A percentile compares a stretch with the other conserved stretches of the same genome.
These are phyloP conservation scores for Colletotrichum camelliae DNA, from an alignment of 2,329 filamentous ascomycete genomes.

Conservation along the genomic window DNA sequence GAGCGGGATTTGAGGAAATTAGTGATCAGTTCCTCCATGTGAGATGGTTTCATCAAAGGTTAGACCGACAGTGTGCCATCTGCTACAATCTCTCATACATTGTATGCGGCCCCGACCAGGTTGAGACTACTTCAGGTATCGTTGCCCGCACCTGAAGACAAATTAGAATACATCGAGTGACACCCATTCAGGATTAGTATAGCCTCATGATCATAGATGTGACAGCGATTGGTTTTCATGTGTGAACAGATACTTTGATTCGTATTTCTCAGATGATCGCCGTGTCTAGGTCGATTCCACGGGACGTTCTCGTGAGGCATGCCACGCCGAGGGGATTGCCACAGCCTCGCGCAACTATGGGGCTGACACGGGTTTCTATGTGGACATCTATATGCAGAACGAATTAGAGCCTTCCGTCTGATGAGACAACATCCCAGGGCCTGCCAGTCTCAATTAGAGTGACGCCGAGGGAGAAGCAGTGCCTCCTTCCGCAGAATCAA, in stretches of 20 bases:
- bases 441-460: neutral
- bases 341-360: neutral
- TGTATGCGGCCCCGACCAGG: neutral
- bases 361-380: fast-evolving
- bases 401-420: neutral
- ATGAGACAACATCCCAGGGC: neutral
- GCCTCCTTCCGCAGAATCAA: neutral
- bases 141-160: neutral
- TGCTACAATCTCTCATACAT: neutral
- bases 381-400: neutral
- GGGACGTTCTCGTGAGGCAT: neutral
- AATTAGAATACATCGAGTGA: neutral
- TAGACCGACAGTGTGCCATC: neutral
- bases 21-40: neutral
- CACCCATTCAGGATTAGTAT: too few species aligned
- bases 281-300: neutral
- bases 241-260: neutral
- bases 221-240: neutral
- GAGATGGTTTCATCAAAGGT: neutral
- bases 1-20: fast-evolving
- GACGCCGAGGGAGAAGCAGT: neutral
- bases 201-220: too few species aligned
- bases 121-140: neutral
- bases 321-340: neutral
- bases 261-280: neutral